These are phyloP conservation scores for Cyanidioschyzon merolae DNA, from an alignment of 23 red algal species.

Conservation along the genomic window DNA sequence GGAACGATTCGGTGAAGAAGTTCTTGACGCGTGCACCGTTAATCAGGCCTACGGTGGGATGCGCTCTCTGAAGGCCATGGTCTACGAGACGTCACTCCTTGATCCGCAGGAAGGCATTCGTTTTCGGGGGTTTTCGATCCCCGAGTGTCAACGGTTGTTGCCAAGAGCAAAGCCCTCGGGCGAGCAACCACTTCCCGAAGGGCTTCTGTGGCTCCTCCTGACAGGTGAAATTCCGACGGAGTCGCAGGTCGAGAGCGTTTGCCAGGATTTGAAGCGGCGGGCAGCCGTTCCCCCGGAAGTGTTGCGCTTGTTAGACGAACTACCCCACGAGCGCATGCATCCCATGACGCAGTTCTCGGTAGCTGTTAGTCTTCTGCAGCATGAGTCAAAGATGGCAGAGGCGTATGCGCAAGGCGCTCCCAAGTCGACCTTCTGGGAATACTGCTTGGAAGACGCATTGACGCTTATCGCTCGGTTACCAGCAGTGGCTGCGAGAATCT, in stretches of 20 bases:
- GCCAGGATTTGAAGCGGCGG: conserved; percentile 46
- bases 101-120: conserved; percentile 83
- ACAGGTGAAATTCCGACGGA: conserved; percentile 79
- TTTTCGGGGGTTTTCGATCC: conserved; percentile 86
- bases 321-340: conserved; percentile 55
- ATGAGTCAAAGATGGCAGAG: conserved; percentile 63
- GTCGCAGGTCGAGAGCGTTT: conserved; percentile 43
- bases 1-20: conserved; percentile 60
- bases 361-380: conserved; percentile 60
- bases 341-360: conserved; percentile 83
- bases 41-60: conserved; percentile 90
- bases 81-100: conserved; percentile 89
- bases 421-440: conserved; percentile 84
- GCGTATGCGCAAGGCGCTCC: conserved; percentile 62
- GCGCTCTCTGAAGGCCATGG: conserved; percentile 86
- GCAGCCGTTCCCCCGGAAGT: conserved; percentile 45
- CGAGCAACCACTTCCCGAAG: conserved; percentile 72
- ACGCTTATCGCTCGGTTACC: conserved; percentile 70
- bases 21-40: conserved; percentile 73
- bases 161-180: conserved; percentile 57
- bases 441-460: conserved; percentile 77
- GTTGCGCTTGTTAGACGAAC: conserved; percentile 36
- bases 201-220: conserved; percentile 73
- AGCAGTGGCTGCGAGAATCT: conserved; percentile 80
- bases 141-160: conserved; percentile 74